Base-by-base conservation (phyloP, 495 filamentous ascomycete genomes). In the Usnea hakonensis region DNA sequence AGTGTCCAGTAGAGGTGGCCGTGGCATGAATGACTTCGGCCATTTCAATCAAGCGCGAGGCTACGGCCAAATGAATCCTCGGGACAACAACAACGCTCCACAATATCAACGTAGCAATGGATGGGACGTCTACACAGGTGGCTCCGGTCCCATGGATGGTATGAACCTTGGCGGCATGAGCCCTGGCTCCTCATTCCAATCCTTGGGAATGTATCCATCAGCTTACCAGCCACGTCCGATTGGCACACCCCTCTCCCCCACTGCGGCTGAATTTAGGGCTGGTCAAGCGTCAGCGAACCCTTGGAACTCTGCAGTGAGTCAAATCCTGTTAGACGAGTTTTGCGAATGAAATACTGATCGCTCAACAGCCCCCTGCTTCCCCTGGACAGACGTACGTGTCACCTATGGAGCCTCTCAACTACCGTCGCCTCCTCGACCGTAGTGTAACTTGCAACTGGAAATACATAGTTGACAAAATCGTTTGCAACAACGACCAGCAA, bases 391-490 rank as follows among this genome's bases (percentile, higher is more conserved):
- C 89, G 0, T 97, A 94, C 68, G 72, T 97, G 28, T 86, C 90
- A 11, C 86, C 93, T 1, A 86, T 87, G 26, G 95, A 97, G 72
- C 95, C 94, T n/a, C 80, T 97, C 50, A 98, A 98, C 72, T 98
- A 98, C 64, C 90, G 95, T 56, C 90, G 91, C 55, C 83, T 98
- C 11, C 86, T 97, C 40, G 94, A 98, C 71, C 93, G 94, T 67
- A 96, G 91, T 68, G 90, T 96, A 68, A 95, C 87, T 61, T 97
- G 92, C 79, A 94, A 97, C 75, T 98, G 95, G 94, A 96, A 92
- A 75, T 96, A 96, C 70, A 97, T 98, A 66, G 93, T 98, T 41
- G 95, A 97, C 75, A 98, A 97, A 79, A 98, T 98, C 71, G 91
- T 97, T 57, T 95, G 91, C 85, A 96, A 90, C 76, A 97, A 97